phyloP scores from a whole-genome alignment of 352 stramenopile genomes.

The Phytophthora sp. region DNA sequence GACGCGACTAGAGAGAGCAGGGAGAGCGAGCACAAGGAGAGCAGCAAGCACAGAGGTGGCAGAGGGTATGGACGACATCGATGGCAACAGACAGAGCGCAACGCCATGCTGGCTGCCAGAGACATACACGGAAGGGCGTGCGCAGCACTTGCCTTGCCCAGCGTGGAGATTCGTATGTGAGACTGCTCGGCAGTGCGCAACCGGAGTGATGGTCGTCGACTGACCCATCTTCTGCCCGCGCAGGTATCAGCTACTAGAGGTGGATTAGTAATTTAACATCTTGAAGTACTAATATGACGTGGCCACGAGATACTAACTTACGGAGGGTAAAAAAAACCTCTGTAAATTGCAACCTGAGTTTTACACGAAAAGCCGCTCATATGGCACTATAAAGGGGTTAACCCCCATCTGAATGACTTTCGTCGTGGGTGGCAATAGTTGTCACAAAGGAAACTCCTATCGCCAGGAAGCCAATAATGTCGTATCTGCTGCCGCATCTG shows the following conservation, averaged over 20 bases:
- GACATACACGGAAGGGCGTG: not conserved
- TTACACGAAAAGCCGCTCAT: conserved; percentile 3
- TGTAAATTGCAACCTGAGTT: conserved; percentile 8
- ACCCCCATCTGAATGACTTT: conserved; percentile 17
- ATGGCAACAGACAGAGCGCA: not conserved
- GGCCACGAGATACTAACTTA: not conserved
- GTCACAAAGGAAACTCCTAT: no score
- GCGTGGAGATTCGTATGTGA: conserved; percentile 27
- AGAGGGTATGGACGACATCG: not conserved
- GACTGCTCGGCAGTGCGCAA: conserved; percentile 9
- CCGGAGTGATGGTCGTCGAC: conserved; percentile 30
- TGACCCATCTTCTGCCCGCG: conserved; percentile 11
- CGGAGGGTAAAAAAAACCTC: not conserved
- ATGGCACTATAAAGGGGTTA: not conserved
- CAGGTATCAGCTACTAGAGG: conserved; percentile 4
- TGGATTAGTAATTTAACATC: not conserved
- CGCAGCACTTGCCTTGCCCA: not conserved
- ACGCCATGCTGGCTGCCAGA: conserved; percentile 7
- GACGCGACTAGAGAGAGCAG: conserved; percentile 3
- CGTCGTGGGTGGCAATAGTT: not conserved
- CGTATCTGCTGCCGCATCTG: conserved; percentile 98
- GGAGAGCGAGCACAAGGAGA: conserved; percentile 21
- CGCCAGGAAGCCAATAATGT: conserved; percentile 71
- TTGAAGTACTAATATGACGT: not conserved
- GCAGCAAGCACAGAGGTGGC: not conserved